Evolutionary conservation across 257 asterid genomes (phyloP), one percentile per base, ranked within the genome.

Genomic region (Nicotiana knightiana): DNA sequence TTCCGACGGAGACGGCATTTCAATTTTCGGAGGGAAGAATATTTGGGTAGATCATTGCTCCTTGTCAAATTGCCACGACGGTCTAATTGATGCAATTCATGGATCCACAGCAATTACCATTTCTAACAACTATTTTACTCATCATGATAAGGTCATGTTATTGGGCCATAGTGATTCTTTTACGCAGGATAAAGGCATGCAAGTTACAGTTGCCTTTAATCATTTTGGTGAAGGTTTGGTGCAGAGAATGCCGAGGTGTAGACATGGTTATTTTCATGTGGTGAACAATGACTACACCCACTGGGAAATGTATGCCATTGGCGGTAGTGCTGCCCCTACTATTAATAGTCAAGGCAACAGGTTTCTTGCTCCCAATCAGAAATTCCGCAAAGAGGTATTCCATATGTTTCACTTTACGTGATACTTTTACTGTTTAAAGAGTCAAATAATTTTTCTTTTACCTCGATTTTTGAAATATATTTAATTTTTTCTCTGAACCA

Each of bases 181-280:
- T 51, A 66, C 83, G 15, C 85, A 88, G 58, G 98, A 93, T 77
- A 89, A 87, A 85, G 79, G 67, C 71, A 93, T 94, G 98, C 97
- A 89, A 67, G 98, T 90, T 1, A 94, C 98, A 21, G 83, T 94
- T 81, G 97, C 97, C 21, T 94, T 94, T 57, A 92, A 94, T 82
- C 97, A 94, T 86, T 94, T 94, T 82, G 98, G 98, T 58, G 97
- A 94, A 86, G 98, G 97, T 0, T 80, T 94, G 17, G 92, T 93
- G 18, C 98, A 94, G 59, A 93, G 98, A 79, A 94, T 94, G 98
- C 98, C 97, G n/a, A 89, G 98, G 93, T 91, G 98, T 76, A 91
- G 98, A 81, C 98, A 87, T 83, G 98, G 98, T 51, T 94, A 90
- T 80, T 94, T 94, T 80, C 97, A 94, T 70, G 98, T 93, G 70